phyloP scores from a whole-genome alignment of 345 rosid species.

The Eucalyptus erythrocorys region DNA sequence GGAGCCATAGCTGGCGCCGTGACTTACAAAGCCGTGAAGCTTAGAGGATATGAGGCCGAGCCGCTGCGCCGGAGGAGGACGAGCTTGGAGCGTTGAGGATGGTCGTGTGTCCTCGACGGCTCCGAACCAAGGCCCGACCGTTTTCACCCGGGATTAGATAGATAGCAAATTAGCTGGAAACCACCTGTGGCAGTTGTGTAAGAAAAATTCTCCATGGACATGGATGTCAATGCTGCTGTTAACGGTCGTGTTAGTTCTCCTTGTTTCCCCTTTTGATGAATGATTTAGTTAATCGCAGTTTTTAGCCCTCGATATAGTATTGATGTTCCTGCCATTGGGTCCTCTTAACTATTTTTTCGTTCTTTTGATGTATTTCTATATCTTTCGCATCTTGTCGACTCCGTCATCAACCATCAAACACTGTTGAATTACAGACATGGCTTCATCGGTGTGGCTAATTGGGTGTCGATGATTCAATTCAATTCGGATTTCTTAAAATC shows the following conservation, averaged over 20 bases:
- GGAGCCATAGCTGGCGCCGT: conserved; percentile 72
- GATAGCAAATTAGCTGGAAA: neutral
- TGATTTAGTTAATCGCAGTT: neutral
- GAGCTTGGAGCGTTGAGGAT: neutral
- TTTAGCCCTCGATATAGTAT: neutral
- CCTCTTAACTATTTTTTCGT: neutral
- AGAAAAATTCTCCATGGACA: neutral
- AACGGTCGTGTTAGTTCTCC: neutral
- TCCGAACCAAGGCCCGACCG: neutral
- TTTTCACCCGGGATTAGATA: neutral
- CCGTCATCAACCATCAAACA: fast-evolving
- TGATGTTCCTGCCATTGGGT: neutral
- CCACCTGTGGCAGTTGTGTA: neutral
- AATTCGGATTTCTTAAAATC: too few species aligned
- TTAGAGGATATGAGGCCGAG: conserved; percentile 31
- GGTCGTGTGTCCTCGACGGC: neutral
- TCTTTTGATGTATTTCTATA: neutral
- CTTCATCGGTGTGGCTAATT: neutral
- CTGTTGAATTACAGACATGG: neutral
- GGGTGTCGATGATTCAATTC: fast-evolving
- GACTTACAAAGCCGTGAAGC: conserved; percentile 63
- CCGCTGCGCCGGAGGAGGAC: conserved; percentile 46
- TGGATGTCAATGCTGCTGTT: neutral
- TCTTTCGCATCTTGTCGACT: neutral
- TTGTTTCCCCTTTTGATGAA: neutral